Percentiles rank a stretch among this genome's conserved stretches.
phyloP scores from a whole-genome alignment of 306 rosid species.

The Cyclanthera cordifolia region DNA sequence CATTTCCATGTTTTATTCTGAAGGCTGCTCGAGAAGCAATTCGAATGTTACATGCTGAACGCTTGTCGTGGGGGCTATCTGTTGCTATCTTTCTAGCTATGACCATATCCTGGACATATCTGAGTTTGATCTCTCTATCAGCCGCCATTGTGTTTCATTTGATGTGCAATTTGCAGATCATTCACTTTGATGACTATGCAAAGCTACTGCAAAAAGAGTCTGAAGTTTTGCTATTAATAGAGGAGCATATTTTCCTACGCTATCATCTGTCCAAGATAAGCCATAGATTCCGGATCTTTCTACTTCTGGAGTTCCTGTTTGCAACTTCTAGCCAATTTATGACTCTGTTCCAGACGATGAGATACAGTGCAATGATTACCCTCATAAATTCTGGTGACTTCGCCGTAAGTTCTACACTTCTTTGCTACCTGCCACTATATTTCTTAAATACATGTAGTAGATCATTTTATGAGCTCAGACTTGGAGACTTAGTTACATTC shows the following conservation, averaged over 20 bases:
- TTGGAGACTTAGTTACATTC: not conserved
- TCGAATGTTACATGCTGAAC: slow-evolving; percentile 10
- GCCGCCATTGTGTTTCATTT: slow-evolving; percentile 29
- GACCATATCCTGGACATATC: slow-evolving; percentile 29
- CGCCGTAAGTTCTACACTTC: slow-evolving; percentile 25
- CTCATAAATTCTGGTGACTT: slow-evolving; percentile 35
- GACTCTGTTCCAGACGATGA: slow-evolving; percentile 29
- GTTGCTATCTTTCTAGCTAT: slow-evolving; percentile 20
- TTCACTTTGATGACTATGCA: slow-evolving; percentile 37
- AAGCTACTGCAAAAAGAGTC: slow-evolving; percentile 33
- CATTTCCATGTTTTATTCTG: slow-evolving; percentile 28
- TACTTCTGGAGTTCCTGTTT: slow-evolving; percentile 28
- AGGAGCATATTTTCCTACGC: slow-evolving; percentile 29
- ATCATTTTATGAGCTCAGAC: not conserved
- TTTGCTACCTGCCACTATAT: not conserved
- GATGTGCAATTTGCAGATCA: slow-evolving; percentile 41
- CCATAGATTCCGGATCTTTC: slow-evolving; percentile 38
- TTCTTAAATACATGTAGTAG: not conserved
- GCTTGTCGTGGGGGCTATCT: slow-evolving; percentile 23
- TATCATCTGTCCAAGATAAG: slow-evolving; percentile 37
- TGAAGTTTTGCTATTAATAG: slow-evolving; percentile 28
- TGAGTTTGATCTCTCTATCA: slow-evolving; percentile 21
- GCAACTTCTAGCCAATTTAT: slow-evolving; percentile 30
- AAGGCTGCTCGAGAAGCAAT: slow-evolving; percentile 27
- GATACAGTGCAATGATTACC: slow-evolving; percentile 17